phyloP scores from a whole-genome alignment of 2,329 filamentous ascomycete genomes.

The Pseudogymnoascus sp. region DNA sequence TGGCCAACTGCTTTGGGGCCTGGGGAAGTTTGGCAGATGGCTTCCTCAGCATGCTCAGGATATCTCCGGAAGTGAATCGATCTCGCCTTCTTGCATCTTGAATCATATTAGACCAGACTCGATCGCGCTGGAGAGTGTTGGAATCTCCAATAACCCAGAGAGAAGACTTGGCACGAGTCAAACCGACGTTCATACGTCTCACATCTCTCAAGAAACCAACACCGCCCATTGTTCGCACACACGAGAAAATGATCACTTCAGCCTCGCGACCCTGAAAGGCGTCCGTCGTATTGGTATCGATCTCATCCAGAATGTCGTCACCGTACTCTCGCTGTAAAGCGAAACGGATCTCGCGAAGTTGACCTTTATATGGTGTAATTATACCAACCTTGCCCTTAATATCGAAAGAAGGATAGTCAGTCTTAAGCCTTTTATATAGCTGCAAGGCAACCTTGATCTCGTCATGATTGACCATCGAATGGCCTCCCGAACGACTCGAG shows the following conservation, averaged over 20 bases:
- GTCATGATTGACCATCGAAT: conserved; percentile 81
- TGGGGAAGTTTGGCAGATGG: conserved; percentile 24
- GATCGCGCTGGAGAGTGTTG: conserved; percentile 71
- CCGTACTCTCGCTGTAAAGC: conserved; percentile 69
- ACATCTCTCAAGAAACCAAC: conserved; percentile 99
- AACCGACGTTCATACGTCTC: conserved; percentile 96
- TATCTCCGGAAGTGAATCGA: conserved; percentile 64
- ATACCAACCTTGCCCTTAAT: conserved; percentile 83
- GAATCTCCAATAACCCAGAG: conserved; percentile 96
- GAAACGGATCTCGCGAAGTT: conserved; percentile 69
- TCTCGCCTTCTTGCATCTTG: conserved; percentile 68
- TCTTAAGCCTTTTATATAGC: conserved; percentile 70
- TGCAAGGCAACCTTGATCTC: conserved; percentile 82
- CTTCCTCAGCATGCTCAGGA: conserved; percentile 44
- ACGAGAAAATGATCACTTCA: conserved; percentile 98
- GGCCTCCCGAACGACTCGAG: conserved; percentile 68
- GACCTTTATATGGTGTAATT: conserved; percentile 96
- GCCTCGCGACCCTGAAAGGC: conserved; percentile 95
- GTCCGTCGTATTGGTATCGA: conserved; percentile 98
- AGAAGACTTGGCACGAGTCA: conserved; percentile 93
- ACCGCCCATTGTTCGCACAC: conserved; percentile 85
- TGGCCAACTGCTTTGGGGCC: neutral
- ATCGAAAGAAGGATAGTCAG: conserved; percentile 61
- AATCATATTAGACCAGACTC: conserved; percentile 85
- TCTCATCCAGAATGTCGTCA: conserved; percentile 61